These are phyloP conservation scores for Dinochytrium kinnereticum DNA, from an alignment of 371 early-diverging fungal genomes.

Conservation along the genomic window DNA sequence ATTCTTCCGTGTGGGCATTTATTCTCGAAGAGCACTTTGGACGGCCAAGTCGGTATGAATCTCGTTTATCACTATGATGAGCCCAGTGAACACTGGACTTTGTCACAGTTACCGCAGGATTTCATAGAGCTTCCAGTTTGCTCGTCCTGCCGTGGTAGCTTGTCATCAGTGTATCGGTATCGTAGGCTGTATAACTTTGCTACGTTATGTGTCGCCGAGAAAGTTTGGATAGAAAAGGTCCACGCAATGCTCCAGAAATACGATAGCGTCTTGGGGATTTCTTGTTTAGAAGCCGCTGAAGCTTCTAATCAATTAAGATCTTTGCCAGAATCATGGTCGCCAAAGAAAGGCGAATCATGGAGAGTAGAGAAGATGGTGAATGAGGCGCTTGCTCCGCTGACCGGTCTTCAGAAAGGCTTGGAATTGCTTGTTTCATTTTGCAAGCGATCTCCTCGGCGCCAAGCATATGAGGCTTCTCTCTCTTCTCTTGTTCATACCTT, in stretches of 20 bases:
- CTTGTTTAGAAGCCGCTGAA: background rate
- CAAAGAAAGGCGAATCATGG: background rate
- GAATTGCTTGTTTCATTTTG: background rate
- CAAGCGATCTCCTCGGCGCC: slow-evolving; percentile 4
- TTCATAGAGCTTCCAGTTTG: slow-evolving; percentile 30
- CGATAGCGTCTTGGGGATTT: background rate
- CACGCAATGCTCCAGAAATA: background rate
- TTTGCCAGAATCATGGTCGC: background rate
- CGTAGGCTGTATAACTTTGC: background rate
- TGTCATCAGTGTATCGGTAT: background rate
- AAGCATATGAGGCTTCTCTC: slow-evolving; percentile 3
- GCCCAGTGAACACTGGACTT: background rate
- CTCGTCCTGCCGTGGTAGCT: slow-evolving; percentile 16
- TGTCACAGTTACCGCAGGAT: slow-evolving; percentile 25
- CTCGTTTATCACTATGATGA: slow-evolving; percentile 37
- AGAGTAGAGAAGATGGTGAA: background rate
- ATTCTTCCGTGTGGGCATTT: slow-evolving; percentile 54
- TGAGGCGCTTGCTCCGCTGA: background rate
- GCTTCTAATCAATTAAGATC: background rate
- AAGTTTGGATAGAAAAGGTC: background rate
- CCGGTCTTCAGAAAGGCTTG: background rate
- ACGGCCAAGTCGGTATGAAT: slow-evolving; percentile 49
- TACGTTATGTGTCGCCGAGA: background rate
- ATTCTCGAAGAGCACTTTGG: slow-evolving; percentile 50
- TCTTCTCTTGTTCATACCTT: background rate